Conservation (phyloP, 208 protist species). For the Trypanosoma lewisi region DNA sequence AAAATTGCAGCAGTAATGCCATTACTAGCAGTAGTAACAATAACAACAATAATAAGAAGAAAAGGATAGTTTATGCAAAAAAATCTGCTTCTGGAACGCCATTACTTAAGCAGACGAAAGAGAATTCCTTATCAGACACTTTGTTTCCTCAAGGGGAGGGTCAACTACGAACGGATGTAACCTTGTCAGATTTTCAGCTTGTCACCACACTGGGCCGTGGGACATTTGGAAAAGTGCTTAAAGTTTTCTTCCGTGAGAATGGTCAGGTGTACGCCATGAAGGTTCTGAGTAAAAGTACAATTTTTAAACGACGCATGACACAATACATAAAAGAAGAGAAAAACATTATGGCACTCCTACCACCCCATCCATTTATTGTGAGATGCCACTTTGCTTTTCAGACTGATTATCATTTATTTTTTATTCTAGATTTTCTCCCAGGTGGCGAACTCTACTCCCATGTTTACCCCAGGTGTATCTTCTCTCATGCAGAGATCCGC, state of each 20-base stretch:
- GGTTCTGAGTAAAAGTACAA: constrained; percentile 81
- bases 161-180: constrained; percentile 28
- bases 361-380: constrained; percentile 88
- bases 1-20: too few relatives aligned
- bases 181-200: constrained; percentile 82
- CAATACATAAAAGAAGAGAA: constrained; percentile 88
- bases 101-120: constrained; percentile 2
- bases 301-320: constrained; percentile 80
- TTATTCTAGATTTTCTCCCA: constrained; percentile 92
- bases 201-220: constrained; percentile 90
- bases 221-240: constrained; percentile 94
- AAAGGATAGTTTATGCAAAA: too few relatives aligned
- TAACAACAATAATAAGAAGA: too few relatives aligned
- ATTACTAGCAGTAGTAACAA: too few relatives aligned
- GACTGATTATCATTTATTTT: constrained; percentile 83
- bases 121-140: constrained; percentile 1
- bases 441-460: constrained; percentile 94
- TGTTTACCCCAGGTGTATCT: constrained; percentile 67
- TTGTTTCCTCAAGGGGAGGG: constrained; percentile 10
- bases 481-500: constrained; percentile 46
- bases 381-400: constrained; percentile 87
- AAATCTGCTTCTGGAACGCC: too few relatives aligned
- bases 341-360: constrained; percentile 66
- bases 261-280: constrained; percentile 90
- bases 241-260: constrained; percentile 67